Evolutionary conservation across 1,284 basidiomycete species (phyloP).

Genomic region (Ustilago nuda): DNA sequence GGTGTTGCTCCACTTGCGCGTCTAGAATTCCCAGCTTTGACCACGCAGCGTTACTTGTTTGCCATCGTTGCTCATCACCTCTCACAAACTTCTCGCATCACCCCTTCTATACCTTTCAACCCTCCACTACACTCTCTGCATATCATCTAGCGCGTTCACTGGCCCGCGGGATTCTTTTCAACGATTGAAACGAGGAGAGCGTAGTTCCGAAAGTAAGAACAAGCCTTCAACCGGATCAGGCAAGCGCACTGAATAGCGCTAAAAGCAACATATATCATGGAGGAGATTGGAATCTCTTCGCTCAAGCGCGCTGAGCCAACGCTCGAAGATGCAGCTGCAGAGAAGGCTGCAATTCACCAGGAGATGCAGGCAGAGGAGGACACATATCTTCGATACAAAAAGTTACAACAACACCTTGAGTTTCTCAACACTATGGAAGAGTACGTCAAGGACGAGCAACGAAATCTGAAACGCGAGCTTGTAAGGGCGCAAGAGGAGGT

Average conservation of each 20-base stretch:
- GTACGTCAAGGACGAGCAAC: slow-evolving; percentile 99
- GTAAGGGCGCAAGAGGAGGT: slow-evolving; percentile 99
- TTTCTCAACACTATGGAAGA: slow-evolving; percentile 71
- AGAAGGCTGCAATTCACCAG: slow-evolving; percentile 60
- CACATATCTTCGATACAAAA: slow-evolving; percentile 67
- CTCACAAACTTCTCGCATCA: background rate
- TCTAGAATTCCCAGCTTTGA: slow-evolving; percentile 30
- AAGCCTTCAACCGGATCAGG: background rate
- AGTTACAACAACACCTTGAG: slow-evolving; percentile 68
- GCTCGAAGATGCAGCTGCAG: slow-evolving; percentile 58
- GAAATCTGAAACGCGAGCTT: slow-evolving; percentile 96
- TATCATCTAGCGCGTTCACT: background rate
- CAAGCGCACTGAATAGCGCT: background rate
- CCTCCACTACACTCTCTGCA: background rate
- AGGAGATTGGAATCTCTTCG: slow-evolving; percentile 65
- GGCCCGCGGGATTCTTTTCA: background rate
- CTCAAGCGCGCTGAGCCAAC: slow-evolving; percentile 57
- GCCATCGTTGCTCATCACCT: background rate
- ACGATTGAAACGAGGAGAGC: background rate
- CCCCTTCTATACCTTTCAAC: background rate
- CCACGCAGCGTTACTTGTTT: slow-evolving; percentile 9
- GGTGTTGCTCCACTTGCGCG: slow-evolving; percentile 51
- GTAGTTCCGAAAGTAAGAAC: background rate
- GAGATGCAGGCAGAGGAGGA: slow-evolving; percentile 62
- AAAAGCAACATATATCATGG: slow-evolving; percentile 40